Conservation (phyloP, 495 filamentous ascomycete genomes). For the Daldinia caldariorum region DNA sequence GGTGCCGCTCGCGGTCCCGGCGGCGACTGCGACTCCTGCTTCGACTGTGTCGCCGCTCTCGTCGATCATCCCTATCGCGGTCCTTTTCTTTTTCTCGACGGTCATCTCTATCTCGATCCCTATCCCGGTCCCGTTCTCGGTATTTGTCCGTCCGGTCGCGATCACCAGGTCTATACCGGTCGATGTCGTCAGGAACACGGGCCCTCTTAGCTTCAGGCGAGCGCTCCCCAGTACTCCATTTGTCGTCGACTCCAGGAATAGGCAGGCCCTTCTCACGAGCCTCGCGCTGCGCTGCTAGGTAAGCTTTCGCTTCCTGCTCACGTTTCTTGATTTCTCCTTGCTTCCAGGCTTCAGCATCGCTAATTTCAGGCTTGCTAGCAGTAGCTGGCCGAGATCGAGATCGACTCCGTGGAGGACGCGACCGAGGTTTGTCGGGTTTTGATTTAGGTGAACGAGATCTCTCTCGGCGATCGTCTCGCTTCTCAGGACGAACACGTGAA, state of each 20-base stretch:
- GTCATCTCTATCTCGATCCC: constrained; percentile 44
- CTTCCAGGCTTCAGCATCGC: constrained; percentile 58
- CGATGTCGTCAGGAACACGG: constrained; percentile 54
- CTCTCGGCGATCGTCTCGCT: constrained; percentile 44
- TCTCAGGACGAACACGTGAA: constrained; percentile 37
- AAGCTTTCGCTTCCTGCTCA: constrained; percentile 67
- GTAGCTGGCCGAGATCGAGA: constrained; percentile 51
- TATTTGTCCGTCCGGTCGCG: constrained; percentile 40
- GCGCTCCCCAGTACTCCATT: constrained; percentile 51
- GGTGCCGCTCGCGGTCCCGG: constrained; percentile 53
- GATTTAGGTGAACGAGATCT: constrained; percentile 49
- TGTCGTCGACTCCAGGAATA: constrained; percentile 58
- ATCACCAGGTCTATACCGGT: constrained; percentile 55
- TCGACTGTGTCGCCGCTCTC: constrained; percentile 50
- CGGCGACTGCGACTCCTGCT: constrained; percentile 51
- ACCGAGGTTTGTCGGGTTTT: constrained; percentile 41
- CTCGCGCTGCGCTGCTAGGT: constrained; percentile 63
- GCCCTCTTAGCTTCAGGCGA: constrained; percentile 59
- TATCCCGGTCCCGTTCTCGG: constrained; percentile 41
- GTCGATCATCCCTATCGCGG: constrained; percentile 52
- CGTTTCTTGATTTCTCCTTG: constrained; percentile 64
- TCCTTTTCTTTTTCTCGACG: constrained; percentile 53
- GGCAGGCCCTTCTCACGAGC: constrained; percentile 62
- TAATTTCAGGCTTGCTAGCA: constrained; percentile 38
- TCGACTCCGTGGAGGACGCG: constrained; percentile 48